phyloP scores from a whole-genome alignment of 306 rosid genomes.

The Herpetospermum pedunculosum region DNA sequence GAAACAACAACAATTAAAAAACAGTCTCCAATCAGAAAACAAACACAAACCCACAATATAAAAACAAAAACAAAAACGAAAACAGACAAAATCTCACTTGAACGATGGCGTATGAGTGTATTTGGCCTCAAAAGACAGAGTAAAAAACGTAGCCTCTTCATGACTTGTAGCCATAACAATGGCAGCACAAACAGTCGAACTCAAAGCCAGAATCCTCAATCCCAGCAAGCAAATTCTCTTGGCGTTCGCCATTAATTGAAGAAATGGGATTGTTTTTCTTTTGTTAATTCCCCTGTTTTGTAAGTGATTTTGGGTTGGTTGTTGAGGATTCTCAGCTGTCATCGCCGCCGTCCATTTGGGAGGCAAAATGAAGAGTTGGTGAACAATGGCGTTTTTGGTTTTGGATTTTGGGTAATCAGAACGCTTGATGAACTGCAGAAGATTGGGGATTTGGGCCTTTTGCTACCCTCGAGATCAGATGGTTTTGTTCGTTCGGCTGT shows the following conservation, averaged over 20 bases:
- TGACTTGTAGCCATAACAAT: conserved; percentile 76
- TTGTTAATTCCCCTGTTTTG: not conserved
- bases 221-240: conserved; percentile 35
- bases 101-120: conserved; percentile 55
- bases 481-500: not conserved
- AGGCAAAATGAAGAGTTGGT: not conserved
- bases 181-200: conserved; percentile 51
- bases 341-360: not conserved
- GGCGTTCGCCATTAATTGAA: conserved; percentile 28
- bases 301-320: not conserved
- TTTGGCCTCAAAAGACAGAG: conserved; percentile 47
- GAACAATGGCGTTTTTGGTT: not conserved
- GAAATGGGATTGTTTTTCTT: not conserved
- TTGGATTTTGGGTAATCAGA: not conserved
- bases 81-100: conserved; percentile 27
- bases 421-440: not conserved
- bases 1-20: not conserved
- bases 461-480: not conserved
- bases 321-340: conserved; percentile 1
- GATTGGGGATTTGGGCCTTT: not conserved
- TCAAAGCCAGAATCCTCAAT: conserved; percentile 52
- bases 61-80: not conserved
- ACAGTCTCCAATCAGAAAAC: not conserved
- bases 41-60: not conserved
- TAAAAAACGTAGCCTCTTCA: conserved; percentile 24